Conservation (phyloP, 108 stramenopile genomes). For the Hondaea fermentalgiana region DNA sequence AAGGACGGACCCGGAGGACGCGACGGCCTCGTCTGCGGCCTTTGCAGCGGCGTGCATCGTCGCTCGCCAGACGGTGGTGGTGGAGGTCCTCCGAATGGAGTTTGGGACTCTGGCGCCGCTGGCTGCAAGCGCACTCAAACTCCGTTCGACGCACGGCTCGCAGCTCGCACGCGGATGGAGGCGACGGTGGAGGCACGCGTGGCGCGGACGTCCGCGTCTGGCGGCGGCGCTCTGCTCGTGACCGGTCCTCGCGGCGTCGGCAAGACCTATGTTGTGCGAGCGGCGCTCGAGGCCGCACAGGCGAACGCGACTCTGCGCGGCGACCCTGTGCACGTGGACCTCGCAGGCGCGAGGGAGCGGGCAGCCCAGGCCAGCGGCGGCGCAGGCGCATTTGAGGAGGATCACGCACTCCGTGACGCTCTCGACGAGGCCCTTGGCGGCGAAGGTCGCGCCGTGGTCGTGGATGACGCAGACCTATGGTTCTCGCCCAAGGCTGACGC, state of each 20-base stretch:
- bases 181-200: neutral
- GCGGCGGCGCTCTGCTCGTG: neutral
- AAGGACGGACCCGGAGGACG: too few relatives aligned
- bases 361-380: neutral
- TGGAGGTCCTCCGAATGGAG: too few relatives aligned
- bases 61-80: too few relatives aligned
- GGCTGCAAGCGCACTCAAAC: too few relatives aligned
- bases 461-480: neutral
- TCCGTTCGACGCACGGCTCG: neutral
- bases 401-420: neutral
- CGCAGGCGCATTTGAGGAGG: neutral
- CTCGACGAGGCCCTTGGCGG: neutral
- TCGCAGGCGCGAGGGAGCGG: neutral
- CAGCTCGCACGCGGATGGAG: neutral
- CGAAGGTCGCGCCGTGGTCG: neutral
- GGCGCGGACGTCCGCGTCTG: neutral
- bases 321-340: neutral
- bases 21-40: too few relatives aligned
- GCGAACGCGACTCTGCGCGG: neutral
- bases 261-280: neutral
- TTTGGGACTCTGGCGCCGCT: too few relatives aligned
- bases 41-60: too few relatives aligned
- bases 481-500: neutral
- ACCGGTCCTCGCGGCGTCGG: neutral
- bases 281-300: neutral